Base-by-base conservation (phyloP, 371 early-diverging fungal genomes). In the Mortierella sp. region DNA sequence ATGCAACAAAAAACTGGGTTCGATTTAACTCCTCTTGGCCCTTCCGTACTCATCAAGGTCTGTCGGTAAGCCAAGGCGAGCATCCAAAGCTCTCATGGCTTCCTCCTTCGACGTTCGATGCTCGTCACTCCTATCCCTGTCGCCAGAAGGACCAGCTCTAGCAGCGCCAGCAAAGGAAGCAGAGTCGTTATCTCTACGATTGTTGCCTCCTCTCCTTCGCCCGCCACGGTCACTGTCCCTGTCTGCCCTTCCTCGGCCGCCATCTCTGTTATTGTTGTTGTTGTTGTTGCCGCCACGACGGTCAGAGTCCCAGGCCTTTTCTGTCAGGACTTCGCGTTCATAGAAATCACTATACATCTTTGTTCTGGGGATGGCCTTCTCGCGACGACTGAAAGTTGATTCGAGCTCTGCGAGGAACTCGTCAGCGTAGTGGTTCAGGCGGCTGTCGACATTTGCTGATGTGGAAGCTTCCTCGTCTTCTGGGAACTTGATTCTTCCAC, bases 291-390 rank as follows among this genome's bases (percentile, higher is more conserved):
- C 50, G 4, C 34, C 44, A 1, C 55, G 59, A n/a, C 73, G 61
- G 4, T 31, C 46, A 6, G 74, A 67, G 14, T 69, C 76, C 34
- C 48, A 16, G 2, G 84, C 61, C n/a, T 37, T 54, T 69, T 84
- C 84, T 3, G 77, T 64, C 16, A 80, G 13, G 14, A 67, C 57
- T 34, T 86, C 86, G 21, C 76, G 76, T 46, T 86, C 86, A 59
- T 86, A 86, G 46, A 73, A 81, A 48, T 86, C 86, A 28, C 86
- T 86, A 50, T 86, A 86, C 79, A 86, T 71, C 46, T 76, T 75
- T n/a, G 77, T 76, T 69, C 79, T 76, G 19, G 86, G 86, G 21
- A 86, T 79, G 0, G 76, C 71, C 64, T 79, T 78, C 28, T 86
- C 86, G 9, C 86, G 75, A 13, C 82, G 70, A 13, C 64, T 74